Evolutionary conservation across 805 yeast species (phyloP).

Genomic region (Wickerhamomyces alni): DNA sequence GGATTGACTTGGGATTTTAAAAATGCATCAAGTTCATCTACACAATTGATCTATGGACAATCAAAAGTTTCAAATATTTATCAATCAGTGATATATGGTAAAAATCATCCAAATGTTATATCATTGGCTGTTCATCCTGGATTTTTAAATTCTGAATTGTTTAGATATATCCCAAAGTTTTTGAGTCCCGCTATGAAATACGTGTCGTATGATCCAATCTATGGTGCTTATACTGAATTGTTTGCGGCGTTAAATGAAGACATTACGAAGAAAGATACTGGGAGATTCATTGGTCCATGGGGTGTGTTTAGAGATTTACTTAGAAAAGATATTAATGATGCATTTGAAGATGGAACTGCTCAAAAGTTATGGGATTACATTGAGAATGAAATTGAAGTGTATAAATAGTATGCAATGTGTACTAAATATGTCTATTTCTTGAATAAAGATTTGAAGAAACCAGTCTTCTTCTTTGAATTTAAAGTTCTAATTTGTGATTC

Average conservation of each 20-base stretch:
- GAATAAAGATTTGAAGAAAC: not conserved
- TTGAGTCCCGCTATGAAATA: not conserved
- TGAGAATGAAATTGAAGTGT: slow-evolving; percentile 19
- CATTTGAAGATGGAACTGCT: slow-evolving; percentile 27
- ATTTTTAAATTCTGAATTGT: slow-evolving; percentile 28
- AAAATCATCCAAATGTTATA: slow-evolving; percentile 26
- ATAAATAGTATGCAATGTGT: not conserved
- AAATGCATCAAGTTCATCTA: slow-evolving; percentile 7
- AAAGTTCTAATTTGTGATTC: slow-evolving; percentile 8
- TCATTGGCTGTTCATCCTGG: slow-evolving; percentile 39
- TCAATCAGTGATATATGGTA: slow-evolving; percentile 31
- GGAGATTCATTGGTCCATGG: slow-evolving; percentile 35
- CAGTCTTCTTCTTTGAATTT: slow-evolving; percentile 3
- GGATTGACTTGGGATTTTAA: slow-evolving; percentile 29
- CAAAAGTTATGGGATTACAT: slow-evolving; percentile 29
- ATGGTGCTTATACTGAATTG: slow-evolving; percentile 40
- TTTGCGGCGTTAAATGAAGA: slow-evolving; percentile 37
- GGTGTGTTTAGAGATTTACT: slow-evolving; percentile 33
- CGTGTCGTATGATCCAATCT: slow-evolving; percentile 9
- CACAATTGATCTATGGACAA: slow-evolving; percentile 27
- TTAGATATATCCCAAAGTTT: slow-evolving; percentile 17
- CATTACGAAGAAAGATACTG: slow-evolving; percentile 26
- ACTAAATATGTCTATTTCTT: not conserved
- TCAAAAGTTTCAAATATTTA: slow-evolving; percentile 36
- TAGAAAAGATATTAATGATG: slow-evolving; percentile 24